Percentiles rank a stretch among this genome's conserved stretches.
These are phyloP conservation scores for Zasmidium angulare DNA, from an alignment of 2,329 filamentous ascomycete genomes.

Conservation along the genomic window DNA sequence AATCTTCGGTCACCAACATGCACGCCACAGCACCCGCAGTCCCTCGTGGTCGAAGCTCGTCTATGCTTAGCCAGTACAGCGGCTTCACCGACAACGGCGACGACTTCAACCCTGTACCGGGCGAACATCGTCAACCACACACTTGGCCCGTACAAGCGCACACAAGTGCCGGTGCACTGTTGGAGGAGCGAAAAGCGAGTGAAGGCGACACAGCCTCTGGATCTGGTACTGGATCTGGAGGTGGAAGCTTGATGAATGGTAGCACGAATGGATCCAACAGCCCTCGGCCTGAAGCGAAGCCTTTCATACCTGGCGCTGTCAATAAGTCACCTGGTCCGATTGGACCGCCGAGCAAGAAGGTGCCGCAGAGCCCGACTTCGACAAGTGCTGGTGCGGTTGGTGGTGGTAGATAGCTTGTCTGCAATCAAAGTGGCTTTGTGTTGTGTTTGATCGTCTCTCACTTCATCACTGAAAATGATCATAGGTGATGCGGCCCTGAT, in stretches of 20 bases:
- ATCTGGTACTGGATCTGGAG: conserved; percentile 25
- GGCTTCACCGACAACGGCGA: conserved; percentile 49
- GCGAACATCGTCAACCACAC: conserved; percentile 21
- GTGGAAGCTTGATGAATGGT: conserved; percentile 23
- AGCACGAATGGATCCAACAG: conserved; percentile 34
- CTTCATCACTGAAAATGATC: no score
- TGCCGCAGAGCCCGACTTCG: conserved; percentile 22
- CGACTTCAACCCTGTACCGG: conserved; percentile 24
- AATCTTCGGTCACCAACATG: conserved; percentile 15
- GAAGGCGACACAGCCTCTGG: conserved; percentile 23
- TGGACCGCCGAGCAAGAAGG: conserved; percentile 28
- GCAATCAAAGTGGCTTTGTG: conserved; percentile 11
- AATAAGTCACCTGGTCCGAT: conserved; percentile 24
- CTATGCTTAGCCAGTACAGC: conserved; percentile 53
- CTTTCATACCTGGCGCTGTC: conserved; percentile 28
- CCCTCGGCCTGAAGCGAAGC: conserved; percentile 34
- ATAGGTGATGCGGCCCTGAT: no score
- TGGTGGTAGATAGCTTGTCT: conserved; percentile 30
- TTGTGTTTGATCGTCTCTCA: conserved; percentile 4
- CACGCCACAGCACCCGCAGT: conserved; percentile 11
- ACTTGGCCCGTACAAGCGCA: conserved; percentile 25
- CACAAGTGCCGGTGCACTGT: conserved; percentile 16
- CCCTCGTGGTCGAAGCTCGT: conserved; percentile 49
- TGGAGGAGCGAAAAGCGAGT: conserved; percentile 25
- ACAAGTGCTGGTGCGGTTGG: conserved; percentile 20